phyloP scores from a whole-genome alignment of 768 basidiomycete species.

The Mycena rebaudengoi region DNA sequence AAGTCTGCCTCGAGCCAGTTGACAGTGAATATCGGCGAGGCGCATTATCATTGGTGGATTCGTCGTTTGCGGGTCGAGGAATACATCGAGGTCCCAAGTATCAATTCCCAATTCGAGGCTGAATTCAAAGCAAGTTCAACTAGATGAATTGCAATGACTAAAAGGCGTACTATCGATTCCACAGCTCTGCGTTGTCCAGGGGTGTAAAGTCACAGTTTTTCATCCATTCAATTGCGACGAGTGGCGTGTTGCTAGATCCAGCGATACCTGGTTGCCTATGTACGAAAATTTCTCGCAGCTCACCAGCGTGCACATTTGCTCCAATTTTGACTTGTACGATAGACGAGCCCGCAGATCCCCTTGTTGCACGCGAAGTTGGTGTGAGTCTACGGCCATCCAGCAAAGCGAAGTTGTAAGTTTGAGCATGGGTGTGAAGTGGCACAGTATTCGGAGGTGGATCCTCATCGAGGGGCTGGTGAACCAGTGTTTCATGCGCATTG shows the following conservation, averaged over 20 bases:
- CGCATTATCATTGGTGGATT: no score
- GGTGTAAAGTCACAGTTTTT: background rate
- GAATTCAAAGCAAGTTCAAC: no score
- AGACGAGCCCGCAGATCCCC: slow-evolving; percentile 17
- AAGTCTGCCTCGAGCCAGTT: no score
- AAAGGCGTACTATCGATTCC: slow-evolving; percentile 31
- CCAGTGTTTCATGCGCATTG: background rate
- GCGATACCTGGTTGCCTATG: slow-evolving; percentile 25
- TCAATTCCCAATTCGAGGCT: no score
- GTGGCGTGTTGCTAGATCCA: background rate
- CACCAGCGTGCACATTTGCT: slow-evolving; percentile 13
- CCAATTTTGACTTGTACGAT: slow-evolving; percentile 14
- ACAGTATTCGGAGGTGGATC: background rate
- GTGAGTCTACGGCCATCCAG: slow-evolving; percentile 27
- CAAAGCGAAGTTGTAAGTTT: slow-evolving; percentile 12
- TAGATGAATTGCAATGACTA: no score
- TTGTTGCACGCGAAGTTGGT: background rate
- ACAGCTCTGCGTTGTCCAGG: slow-evolving; percentile 12
- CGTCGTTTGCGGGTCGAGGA: no score
- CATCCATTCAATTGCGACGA: slow-evolving; percentile 1
- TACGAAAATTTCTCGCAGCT: slow-evolving; percentile 19
- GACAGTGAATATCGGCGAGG: no score
- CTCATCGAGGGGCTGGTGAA: background rate
- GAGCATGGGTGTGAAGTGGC: background rate
- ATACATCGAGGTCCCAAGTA: no score